Evolutionary conservation across 73 alveolate species (phyloP).

Genomic region (Diophrys sp.): DNA sequence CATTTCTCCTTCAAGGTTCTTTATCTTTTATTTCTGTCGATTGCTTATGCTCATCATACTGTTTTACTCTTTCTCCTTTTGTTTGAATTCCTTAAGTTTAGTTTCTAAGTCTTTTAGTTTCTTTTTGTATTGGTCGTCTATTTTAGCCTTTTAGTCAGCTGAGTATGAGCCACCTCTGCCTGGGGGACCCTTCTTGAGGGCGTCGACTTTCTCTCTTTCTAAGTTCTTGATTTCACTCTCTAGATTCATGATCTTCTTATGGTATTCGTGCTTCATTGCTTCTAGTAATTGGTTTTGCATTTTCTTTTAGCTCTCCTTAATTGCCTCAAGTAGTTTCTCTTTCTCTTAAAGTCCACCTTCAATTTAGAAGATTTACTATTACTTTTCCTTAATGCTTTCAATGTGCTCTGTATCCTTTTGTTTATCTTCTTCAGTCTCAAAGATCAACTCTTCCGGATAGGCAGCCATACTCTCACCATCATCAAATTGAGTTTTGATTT

Average conservation of each 20-base stretch:
- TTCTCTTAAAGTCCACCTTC: no score
- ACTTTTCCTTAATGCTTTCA: slow-evolving; percentile 13
- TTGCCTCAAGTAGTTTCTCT: slow-evolving; percentile 17
- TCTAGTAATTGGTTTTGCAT: slow-evolving; percentile 34
- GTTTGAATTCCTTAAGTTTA: slow-evolving; percentile 47
- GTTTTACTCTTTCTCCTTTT: slow-evolving; percentile 60
- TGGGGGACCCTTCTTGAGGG: slow-evolving; percentile 50
- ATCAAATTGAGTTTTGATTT: slow-evolving; percentile 16
- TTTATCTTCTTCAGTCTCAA: slow-evolving; percentile 33
- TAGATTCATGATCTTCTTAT: slow-evolving; percentile 58
- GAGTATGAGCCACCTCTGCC: slow-evolving; percentile 19
- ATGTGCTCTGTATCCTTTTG: slow-evolving; percentile 23
- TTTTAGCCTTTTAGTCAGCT: slow-evolving; percentile 30
- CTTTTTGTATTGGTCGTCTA: no score
- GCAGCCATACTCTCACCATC: slow-evolving; percentile 8
- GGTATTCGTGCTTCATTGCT: slow-evolving; percentile 56
- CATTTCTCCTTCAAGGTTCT: slow-evolving; percentile 61
- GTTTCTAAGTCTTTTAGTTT: slow-evolving; percentile 61
- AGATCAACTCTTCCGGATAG: slow-evolving; percentile 10
- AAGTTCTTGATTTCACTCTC: no score
- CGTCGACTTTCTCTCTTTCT: slow-evolving; percentile 44
- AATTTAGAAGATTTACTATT: slow-evolving; percentile 21
- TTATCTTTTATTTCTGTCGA: slow-evolving; percentile 46
- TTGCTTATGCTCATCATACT: slow-evolving; percentile 37
- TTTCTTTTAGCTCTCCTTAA: slow-evolving; percentile 26